Conservation (phyloP, 192 early-diverging fungal species). For the Coemansia sp. region DNA sequence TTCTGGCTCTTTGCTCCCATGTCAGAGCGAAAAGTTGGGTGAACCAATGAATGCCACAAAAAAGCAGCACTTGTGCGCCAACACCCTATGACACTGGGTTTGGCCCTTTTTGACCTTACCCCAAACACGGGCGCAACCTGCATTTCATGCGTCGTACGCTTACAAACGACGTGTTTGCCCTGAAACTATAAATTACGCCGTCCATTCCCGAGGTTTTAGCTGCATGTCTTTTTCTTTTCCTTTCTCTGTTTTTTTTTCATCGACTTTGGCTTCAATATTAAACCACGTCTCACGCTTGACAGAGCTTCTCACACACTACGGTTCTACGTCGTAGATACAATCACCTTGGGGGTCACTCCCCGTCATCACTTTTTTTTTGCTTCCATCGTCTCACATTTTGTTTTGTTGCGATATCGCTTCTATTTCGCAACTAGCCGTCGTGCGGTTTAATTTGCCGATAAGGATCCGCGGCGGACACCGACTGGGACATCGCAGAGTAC, state of each 20-base stretch:
- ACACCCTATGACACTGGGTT: too few relatives aligned
- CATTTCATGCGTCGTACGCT: background rate
- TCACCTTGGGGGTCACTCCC: background rate
- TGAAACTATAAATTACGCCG: background rate
- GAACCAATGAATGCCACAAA: too few relatives aligned
- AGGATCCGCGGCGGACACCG: background rate
- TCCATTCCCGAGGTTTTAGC: constrained; percentile 6
- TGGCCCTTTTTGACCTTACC: background rate
- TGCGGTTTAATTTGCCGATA: too few relatives aligned
- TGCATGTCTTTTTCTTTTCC: background rate
- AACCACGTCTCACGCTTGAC: background rate
- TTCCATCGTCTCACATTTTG: background rate
- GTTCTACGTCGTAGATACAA: background rate
- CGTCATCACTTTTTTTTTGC: background rate
- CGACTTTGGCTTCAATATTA: background rate
- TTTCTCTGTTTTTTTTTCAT: background rate
- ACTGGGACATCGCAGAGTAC: background rate
- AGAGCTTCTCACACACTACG: background rate
- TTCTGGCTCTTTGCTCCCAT: too few relatives aligned
- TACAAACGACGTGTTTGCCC: background rate
- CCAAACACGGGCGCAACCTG: constrained; percentile 7
- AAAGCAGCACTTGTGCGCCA: too few relatives aligned
- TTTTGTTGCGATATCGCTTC: background rate
- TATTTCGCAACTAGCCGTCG: background rate
- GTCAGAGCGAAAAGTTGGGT: too few relatives aligned